Conservation (phyloP, 1,284 basidiomycete genomes). For the Xerocomus minutiporus region DNA sequence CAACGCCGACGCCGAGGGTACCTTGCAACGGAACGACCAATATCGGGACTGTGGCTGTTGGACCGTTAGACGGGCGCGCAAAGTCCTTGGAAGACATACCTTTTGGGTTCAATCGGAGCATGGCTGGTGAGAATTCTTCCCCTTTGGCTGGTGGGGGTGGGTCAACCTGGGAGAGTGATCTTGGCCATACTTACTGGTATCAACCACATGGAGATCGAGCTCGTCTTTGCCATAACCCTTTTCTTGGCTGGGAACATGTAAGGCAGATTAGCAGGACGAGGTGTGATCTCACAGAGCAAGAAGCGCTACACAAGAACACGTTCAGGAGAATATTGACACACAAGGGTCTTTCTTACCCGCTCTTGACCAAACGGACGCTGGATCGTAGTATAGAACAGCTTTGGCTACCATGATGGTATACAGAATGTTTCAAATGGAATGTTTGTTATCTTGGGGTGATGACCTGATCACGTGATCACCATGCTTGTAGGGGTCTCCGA, state of each 20-base stretch:
- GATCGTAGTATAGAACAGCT: constrained; percentile 56
- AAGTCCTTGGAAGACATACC: constrained; percentile 34
- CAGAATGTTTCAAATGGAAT: neutral
- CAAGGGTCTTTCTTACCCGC: constrained; percentile 41
- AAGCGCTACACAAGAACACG: constrained; percentile 33
- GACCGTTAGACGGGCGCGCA: neutral
- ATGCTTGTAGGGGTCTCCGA: neutral
- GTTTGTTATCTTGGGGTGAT: too few species aligned
- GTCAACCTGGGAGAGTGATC: neutral
- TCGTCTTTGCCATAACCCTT: constrained; percentile 73
- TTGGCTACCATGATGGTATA: constrained; percentile 39
- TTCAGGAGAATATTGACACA: neutral
- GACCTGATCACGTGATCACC: neutral
- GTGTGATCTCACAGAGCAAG: constrained; percentile 43
- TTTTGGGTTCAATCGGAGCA: constrained; percentile 73
- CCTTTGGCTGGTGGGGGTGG: constrained; percentile 47
- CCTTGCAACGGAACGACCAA: constrained; percentile 77
- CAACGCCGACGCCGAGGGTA: constrained; percentile 65
- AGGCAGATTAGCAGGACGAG: neutral
- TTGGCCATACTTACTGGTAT: constrained; percentile 43
- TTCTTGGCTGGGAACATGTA: constrained; percentile 47
- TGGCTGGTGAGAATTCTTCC: constrained; percentile 62
- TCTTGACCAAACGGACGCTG: constrained; percentile 56
- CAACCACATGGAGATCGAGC: constrained; percentile 56
- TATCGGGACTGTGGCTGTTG: constrained; percentile 73